Evolutionary conservation across 208 protist species (phyloP), one percentile per base, ranked within the genome.

Genomic region (Leishmania amazonensis): DNA sequence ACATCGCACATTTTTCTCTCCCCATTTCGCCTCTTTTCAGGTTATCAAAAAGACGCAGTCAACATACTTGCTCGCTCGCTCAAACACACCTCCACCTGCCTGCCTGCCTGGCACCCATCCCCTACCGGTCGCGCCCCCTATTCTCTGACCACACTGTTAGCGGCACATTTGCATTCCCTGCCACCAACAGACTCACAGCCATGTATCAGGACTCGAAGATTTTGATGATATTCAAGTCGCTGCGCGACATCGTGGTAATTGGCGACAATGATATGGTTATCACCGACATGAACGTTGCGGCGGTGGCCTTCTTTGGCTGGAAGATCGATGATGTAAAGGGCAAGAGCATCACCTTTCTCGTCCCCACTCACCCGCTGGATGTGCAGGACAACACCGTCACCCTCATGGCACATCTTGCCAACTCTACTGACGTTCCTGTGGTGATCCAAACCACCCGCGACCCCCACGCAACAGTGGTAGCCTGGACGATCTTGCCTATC

Each of bases 261-360:
- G 93, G 91, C 57, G 93, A 97, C 79, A 96, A 95, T 80, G 94
- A 97, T 76, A 95, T 97, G 90, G 91, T 97, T 3, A 91, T 97
- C 42, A 93, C 90, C 53, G 94, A 96, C 79, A 96, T 97, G 93
- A 97, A 97, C 85, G 70, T 40, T 4, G 72, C 94, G 11, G 94
- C 94, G 0, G 84, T 80, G 47, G 85, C 88, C 40, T 97, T 97
- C 80, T 97, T 96, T 75, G 94, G 94, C 68, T 96, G 91, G 89
- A 81, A 57, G 0, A 86, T 80, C 3, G 88, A 91, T 11, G 94
- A 94, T 64, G 92, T 97, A 57, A 80, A 84, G 51, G 94, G 94
- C 0, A 97, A 97, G 81, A 97, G 94, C 84, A 96, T 97, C 70
- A 96, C 91, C 7, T 97, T 97, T 76, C 90, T 97, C 11, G 84